Evolutionary conservation across 345 rosid species (phyloP).

Genomic region (Salix exigua): DNA sequence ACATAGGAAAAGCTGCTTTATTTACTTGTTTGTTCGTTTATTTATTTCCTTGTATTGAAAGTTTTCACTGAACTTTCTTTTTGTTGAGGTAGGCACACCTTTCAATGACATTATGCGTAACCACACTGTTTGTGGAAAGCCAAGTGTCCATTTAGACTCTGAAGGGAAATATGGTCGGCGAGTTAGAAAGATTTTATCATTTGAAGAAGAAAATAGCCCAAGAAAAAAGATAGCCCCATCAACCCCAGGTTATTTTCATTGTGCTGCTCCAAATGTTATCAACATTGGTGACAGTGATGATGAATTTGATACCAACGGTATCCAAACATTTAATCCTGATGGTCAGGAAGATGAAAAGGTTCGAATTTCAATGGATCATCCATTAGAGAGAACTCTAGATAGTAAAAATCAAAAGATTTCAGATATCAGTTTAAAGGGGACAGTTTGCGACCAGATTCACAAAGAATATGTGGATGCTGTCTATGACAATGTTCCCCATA

Average conservation of each 20-base stretch:
- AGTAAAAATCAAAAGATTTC: slow-evolving; percentile 18
- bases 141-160: neutral
- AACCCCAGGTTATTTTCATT: slow-evolving; percentile 31
- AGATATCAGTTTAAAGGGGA: neutral
- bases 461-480: slow-evolving; percentile 34
- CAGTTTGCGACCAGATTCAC: slow-evolving; percentile 13
- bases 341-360: slow-evolving; percentile 7
- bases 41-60: slow-evolving; percentile 4
- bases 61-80: too few relatives aligned
- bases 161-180: slow-evolving; percentile 8
- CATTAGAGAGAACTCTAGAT: slow-evolving; percentile 6
- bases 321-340: neutral
- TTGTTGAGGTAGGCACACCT: too few relatives aligned
- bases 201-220: slow-evolving; percentile 38
- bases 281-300: slow-evolving; percentile 52
- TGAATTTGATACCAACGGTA: slow-evolving; percentile 17
- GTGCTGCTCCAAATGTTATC: slow-evolving; percentile 25
- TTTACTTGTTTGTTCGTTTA: neutral
- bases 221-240: slow-evolving; percentile 42
- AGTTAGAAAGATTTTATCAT: slow-evolving; percentile 40
- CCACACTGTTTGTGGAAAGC: too few relatives aligned
- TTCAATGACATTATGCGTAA: too few relatives aligned
- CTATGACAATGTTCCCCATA: slow-evolving; percentile 15
- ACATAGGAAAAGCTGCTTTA: neutral
- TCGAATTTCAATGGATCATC: slow-evolving; percentile 5